Evolutionary conservation across 805 yeast species (phyloP), one percentile per base, ranked within the genome.

Genomic region (Cyberlindnera lachancei): DNA sequence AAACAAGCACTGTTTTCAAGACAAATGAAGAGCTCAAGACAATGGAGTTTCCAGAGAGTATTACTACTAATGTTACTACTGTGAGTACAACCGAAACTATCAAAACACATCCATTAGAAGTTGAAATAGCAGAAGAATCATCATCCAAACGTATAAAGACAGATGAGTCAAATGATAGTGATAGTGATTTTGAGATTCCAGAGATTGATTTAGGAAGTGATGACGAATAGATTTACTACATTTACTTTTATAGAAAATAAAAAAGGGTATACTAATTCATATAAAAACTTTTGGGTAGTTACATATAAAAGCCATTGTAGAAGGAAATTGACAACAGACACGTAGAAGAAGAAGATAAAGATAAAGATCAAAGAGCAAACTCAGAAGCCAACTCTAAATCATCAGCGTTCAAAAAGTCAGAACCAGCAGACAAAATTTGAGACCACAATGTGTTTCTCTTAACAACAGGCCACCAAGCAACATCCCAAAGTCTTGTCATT

Each of bases 401-500:
- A 53, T 82, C 87, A 2, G 75, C 77, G 46, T 80, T 81, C 29
- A 81, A 50, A 40, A 74, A 68, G 45, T 80, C 87, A 13, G 73
- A 63, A 3, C 75, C 78, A 16, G 64, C 42, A 16, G 55, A 58
- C 28, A 65, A 51, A 6, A 76, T 58, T 37, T 70, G 74, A 40
- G 59, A 49, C 71, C 78, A 71, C 24, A 77, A 62, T 5, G 53
- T 50, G 24, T 68, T 52, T 39, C 72, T 64, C 23, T 61, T 53
- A 15, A 49, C 40, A 3, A 58, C 54, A 8, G 92, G 90, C 88
- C 88, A 82, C 46, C 67, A 65, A 2, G 82, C 72, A 12, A 74
- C 75, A 18, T 79, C 88, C 90, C 92, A 81, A 24, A 80, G 56
- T 38, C 92, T 60, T 0, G 87, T 75, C 44, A 64, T 61, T 25